A percentile compares a stretch with the other conserved stretches of the same genome.
phyloP scores from a whole-genome alignment of 2,329 filamentous ascomycete species.

The Fusarium agapanthi region DNA sequence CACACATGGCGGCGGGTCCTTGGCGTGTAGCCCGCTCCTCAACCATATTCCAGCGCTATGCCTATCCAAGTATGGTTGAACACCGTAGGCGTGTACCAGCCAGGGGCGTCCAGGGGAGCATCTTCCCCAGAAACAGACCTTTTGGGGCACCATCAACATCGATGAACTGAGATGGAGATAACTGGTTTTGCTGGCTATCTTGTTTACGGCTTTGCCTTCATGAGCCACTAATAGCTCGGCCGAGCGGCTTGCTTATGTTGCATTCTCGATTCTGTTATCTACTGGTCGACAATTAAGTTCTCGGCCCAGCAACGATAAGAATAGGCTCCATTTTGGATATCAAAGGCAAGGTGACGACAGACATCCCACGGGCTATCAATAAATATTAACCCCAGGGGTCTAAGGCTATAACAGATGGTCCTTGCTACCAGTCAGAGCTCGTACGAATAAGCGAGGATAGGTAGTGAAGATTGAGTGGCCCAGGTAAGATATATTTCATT shows the following conservation, averaged over 20 bases:
- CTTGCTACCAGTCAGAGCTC: constrained; percentile 25
- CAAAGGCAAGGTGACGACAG: constrained; percentile 37
- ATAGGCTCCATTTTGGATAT: constrained; percentile 3
- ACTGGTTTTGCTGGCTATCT: constrained; percentile 36
- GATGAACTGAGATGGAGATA: constrained; percentile 16
- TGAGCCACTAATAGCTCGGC: constrained; percentile 39
- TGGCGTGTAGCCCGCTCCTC: constrained; percentile 49
- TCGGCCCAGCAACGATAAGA: constrained; percentile 29
- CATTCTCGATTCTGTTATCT: constrained; percentile 26
- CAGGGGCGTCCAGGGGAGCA: constrained; percentile 41
- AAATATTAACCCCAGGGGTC: constrained; percentile 2
- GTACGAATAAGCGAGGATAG: constrained; percentile 18
- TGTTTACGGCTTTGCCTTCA: constrained; percentile 21
- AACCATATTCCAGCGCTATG: constrained; percentile 54
- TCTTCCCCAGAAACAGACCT: constrained; percentile 44
- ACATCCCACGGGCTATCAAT: constrained; percentile 15
- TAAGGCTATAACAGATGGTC: constrained; percentile 13
- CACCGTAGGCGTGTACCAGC: constrained; percentile 28
- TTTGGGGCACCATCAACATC: constrained; percentile 45
- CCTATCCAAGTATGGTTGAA: constrained; percentile 39
- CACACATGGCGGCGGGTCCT: constrained; percentile 41
- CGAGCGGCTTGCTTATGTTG: constrained; percentile 34
- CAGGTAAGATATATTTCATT: background rate
- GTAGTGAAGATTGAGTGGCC: constrained; percentile 3
- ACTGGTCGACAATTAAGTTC: constrained; percentile 23